phyloP scores from a whole-genome alignment of 345 rosid genomes.

The Viola odorata region DNA sequence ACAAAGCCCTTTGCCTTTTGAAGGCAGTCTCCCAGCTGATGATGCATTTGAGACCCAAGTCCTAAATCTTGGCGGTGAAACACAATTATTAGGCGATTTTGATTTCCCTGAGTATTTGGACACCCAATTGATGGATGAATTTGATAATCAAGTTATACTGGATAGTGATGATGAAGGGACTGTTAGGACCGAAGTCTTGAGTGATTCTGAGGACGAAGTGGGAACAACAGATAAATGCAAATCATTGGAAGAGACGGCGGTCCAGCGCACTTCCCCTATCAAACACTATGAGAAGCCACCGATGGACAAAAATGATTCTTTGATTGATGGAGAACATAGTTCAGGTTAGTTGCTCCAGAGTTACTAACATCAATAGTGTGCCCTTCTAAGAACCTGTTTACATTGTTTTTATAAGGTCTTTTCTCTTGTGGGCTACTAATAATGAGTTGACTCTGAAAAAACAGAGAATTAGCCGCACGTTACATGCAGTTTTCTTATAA shows the following conservation, averaged over 20 bases:
- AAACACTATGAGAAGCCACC: slow-evolving; percentile 15
- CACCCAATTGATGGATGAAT: slow-evolving; percentile 24
- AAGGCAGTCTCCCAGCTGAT: slow-evolving; percentile 26
- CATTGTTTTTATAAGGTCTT: too few relatives aligned
- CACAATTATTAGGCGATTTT: slow-evolving; percentile 22
- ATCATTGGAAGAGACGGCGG: slow-evolving; percentile 21
- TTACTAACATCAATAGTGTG: slow-evolving; percentile 1
- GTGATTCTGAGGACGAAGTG: slow-evolving; percentile 31
- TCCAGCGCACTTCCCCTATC: slow-evolving; percentile 8
- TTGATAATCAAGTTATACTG: neutral
- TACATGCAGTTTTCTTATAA: too few relatives aligned
- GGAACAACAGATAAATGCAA: slow-evolving; percentile 15
- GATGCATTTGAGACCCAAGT: slow-evolving; percentile 34
- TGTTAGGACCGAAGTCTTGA: slow-evolving; percentile 42
- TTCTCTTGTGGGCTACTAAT: too few relatives aligned
- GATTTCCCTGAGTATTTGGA: slow-evolving; percentile 12
- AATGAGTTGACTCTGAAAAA: neutral
- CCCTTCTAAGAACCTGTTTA: neutral
- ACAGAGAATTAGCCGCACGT: neutral
- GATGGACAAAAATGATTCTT: slow-evolving; percentile 17
- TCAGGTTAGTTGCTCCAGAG: slow-evolving; percentile 33
- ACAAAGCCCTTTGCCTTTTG: slow-evolving; percentile 6
- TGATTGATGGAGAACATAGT: slow-evolving; percentile 15
- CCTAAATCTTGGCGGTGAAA: slow-evolving; percentile 19
- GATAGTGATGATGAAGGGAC: slow-evolving; percentile 49